These are phyloP conservation scores for Jaapia argillacea DNA, from an alignment of 768 basidiomycete species.

Conservation along the genomic window DNA sequence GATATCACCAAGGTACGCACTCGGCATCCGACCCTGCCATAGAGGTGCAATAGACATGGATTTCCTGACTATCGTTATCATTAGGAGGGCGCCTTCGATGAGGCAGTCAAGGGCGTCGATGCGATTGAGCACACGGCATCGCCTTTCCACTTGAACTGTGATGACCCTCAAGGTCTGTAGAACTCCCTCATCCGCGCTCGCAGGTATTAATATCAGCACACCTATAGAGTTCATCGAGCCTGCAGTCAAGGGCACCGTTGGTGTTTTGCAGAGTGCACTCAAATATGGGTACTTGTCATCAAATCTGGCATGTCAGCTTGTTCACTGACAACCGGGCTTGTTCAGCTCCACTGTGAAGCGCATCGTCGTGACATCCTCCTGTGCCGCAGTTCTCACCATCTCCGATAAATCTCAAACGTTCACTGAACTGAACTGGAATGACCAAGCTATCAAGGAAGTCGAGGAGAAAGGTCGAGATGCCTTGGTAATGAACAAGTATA, in stretches of 20 bases:
- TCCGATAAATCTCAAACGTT: slow-evolving; percentile 18
- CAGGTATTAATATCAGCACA: neutral
- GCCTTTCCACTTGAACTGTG: slow-evolving; percentile 16
- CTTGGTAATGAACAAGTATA: slow-evolving; percentile 31
- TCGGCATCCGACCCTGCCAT: neutral
- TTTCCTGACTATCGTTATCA: neutral
- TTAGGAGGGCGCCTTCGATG: slow-evolving; percentile 26
- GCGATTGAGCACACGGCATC: slow-evolving; percentile 27
- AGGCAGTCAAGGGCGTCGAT: slow-evolving; percentile 32
- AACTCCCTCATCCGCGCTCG: neutral
- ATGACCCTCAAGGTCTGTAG: slow-evolving; percentile 7
- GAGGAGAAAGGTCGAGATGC: slow-evolving; percentile 24
- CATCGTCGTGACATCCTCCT: slow-evolving; percentile 60
- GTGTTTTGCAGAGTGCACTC: slow-evolving; percentile 23
- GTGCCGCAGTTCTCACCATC: slow-evolving; percentile 33
- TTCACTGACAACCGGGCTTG: too few species aligned
- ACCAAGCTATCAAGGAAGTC: slow-evolving; percentile 16
- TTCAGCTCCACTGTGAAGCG: slow-evolving; percentile 48
- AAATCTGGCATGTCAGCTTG: neutral
- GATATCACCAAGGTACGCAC: slow-evolving; percentile 31
- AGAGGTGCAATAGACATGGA: neutral
- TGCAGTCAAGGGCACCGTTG: slow-evolving; percentile 32
- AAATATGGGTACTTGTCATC: slow-evolving; percentile 18
- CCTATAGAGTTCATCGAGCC: slow-evolving; percentile 26
- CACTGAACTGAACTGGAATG: slow-evolving; percentile 39